phyloP scores from a whole-genome alignment of 2,329 filamentous ascomycete genomes.

The Pezicula neosporulosa region DNA sequence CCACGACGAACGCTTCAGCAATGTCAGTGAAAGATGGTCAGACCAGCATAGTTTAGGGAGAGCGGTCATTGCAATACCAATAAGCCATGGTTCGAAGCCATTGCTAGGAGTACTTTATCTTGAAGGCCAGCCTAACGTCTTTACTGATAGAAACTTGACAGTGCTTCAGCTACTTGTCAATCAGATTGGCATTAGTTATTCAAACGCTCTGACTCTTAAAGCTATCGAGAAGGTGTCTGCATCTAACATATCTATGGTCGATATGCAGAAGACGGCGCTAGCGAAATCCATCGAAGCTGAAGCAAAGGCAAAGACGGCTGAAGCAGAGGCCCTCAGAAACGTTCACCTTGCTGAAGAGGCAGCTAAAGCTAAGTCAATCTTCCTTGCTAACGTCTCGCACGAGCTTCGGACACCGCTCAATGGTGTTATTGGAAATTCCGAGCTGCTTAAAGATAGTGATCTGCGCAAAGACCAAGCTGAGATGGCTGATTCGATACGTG shows the following conservation, averaged over 20 bases:
- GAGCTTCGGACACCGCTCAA: constrained; percentile 81
- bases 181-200: constrained; percentile 72
- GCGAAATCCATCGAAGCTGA: constrained; percentile 70
- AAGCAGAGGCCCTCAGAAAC: constrained; percentile 73
- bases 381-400: constrained; percentile 76
- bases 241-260: constrained; percentile 75
- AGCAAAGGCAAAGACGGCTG: constrained; percentile 71
- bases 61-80: constrained; percentile 77
- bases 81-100: constrained; percentile 67
- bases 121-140: constrained; percentile 70
- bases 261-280: constrained; percentile 71
- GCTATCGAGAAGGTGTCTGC: constrained; percentile 74
- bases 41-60: constrained; percentile 66
- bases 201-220: constrained; percentile 64
- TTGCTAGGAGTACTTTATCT: constrained; percentile 74
- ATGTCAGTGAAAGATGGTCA: constrained; percentile 67
- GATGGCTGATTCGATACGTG: constrained; percentile 82
- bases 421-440: constrained; percentile 85
- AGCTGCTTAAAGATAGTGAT: constrained; percentile 73
- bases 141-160: constrained; percentile 70
- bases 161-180: constrained; percentile 71
- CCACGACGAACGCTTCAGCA: constrained; percentile 74
- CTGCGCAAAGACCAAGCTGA: constrained; percentile 76
- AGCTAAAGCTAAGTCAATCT: constrained; percentile 79
- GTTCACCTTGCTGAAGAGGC: constrained; percentile 81